phyloP scores from a whole-genome alignment of 139 green algal species.

The Haematococcus sp. region DNA sequence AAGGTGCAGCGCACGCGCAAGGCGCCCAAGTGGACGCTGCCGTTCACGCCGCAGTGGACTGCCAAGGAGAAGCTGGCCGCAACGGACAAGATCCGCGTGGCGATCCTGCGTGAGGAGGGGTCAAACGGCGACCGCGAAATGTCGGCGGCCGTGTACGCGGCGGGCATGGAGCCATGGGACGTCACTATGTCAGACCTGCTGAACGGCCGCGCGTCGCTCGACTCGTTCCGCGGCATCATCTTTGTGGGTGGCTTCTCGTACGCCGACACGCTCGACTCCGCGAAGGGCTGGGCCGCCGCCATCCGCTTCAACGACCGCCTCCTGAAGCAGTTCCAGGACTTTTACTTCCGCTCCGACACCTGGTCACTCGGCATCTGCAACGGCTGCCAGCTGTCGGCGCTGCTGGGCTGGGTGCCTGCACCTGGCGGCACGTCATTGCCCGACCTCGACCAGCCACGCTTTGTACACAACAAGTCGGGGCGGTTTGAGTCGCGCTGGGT shows the following conservation, averaged over 20 bases:
- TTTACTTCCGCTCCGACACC: slow-evolving; percentile 81
- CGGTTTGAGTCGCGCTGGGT: slow-evolving; percentile 87
- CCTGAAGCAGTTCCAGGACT: slow-evolving; percentile 78
- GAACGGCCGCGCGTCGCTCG: slow-evolving; percentile 62
- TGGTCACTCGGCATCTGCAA: slow-evolving; percentile 98
- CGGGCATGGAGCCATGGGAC: slow-evolving; percentile 96
- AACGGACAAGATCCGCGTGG: slow-evolving; percentile 74
- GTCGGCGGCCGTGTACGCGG: slow-evolving; percentile 79
- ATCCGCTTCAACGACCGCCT: slow-evolving; percentile 92
- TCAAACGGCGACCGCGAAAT: slow-evolving; percentile 98
- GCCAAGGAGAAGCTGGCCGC: slow-evolving; percentile 53
- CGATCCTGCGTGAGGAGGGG: slow-evolving; percentile 95
- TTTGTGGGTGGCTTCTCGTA: slow-evolving; percentile 93
- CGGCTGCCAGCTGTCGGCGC: slow-evolving; percentile 99
- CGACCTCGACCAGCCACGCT: slow-evolving; percentile 88
- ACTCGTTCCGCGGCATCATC: slow-evolving; percentile 83
- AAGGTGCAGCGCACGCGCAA: slow-evolving; percentile 42
- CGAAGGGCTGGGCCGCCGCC: slow-evolving; percentile 95
- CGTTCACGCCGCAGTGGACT: slow-evolving; percentile 78
- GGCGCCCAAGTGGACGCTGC: slow-evolving; percentile 80
- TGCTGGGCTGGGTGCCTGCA: slow-evolving; percentile 95
- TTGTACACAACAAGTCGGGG: slow-evolving; percentile 91
- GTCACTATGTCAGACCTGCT: slow-evolving; percentile 96
- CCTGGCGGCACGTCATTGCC: slow-evolving; percentile 44
- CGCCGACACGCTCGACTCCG: slow-evolving; percentile 94